phyloP scores from a whole-genome alignment of 345 rosid genomes.

The Firmiana major region DNA sequence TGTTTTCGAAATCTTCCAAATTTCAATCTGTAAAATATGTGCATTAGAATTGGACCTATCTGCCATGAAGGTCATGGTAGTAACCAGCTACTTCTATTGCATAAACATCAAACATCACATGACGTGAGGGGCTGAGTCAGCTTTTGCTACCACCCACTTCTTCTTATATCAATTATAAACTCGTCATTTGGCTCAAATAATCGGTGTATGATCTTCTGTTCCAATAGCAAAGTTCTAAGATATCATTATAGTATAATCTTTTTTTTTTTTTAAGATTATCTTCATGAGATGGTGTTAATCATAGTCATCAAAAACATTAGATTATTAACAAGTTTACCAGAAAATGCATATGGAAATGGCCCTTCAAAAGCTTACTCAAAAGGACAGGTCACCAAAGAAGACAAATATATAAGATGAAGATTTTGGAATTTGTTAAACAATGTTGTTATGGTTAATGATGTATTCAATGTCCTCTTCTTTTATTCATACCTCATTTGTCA shows the following conservation, averaged over 20 bases:
- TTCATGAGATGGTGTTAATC: not conserved
- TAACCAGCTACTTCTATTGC: not conserved
- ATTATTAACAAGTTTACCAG: not conserved
- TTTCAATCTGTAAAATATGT: not conserved
- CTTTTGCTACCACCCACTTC: not conserved
- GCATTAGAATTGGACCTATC: not conserved
- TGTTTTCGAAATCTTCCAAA: not conserved
- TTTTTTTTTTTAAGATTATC: not conserved
- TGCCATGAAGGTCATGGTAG: not conserved
- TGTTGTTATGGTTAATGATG: not conserved
- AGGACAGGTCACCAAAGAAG: not conserved
- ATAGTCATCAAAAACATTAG: not conserved
- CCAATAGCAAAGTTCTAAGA: no score
- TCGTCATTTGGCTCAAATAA: not conserved
- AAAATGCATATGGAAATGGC: not conserved
- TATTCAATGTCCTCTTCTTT: not conserved
- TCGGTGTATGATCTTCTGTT: not conserved
- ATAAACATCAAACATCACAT: slow-evolving; percentile 2
- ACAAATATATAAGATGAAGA: not conserved
- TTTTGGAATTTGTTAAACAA: not conserved
- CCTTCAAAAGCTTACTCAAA: not conserved
- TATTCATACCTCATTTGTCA: not conserved
- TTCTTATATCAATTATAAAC: not conserved
- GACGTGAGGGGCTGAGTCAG: not conserved
- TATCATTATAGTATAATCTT: not conserved